Base-by-base conservation (phyloP, 768 basidiomycete species). In the Hortiboletus flavorubellus region DNA sequence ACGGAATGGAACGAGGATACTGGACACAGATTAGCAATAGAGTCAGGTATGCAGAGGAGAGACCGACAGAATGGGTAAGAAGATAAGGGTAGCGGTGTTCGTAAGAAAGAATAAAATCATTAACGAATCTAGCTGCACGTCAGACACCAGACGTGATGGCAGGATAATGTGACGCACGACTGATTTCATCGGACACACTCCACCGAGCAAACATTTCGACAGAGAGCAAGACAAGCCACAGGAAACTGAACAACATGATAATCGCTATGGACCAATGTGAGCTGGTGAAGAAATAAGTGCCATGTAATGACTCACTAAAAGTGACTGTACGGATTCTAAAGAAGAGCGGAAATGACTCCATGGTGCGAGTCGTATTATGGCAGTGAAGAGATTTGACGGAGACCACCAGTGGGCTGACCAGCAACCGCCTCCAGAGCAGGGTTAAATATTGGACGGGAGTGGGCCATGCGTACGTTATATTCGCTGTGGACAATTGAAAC, bases 191-290 rank as follows among this genome's bases (percentile, higher is more conserved):
- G n/a, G 78, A 69, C 44, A 71, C 58, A 35, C 73, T 74, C 79
- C 82, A 82, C 45, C 78, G 74, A 34, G 72, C 56, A 54, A 73
- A 84, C 3, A 77, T 59, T 49, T 78, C 72, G 11, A 82, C 63
- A 46, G 70, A 82, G 34, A 83, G 63, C 49, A 82, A 55, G 16
- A 76, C 65, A 34, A 75, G 72, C 79, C 80, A 84, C 40, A 80
- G 47, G 54, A 84, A 71, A 62, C 77, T 75, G 16, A 78, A 56
- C 51, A 78, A 40, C 37, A 74, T 68, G 37, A 79, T 76, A 51
- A 73, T 69, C 1, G 71, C 83, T 85, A 34, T 3, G 34, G 46
- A 6, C 45, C 0, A 15, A 12, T n/a, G 23, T 59, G 39, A 62
- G 44, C 11, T 16, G 15, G 31, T 8, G 35, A 46, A 23, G 10